phyloP scores from a whole-genome alignment of 2,329 filamentous ascomycete species.

The Penicillium sp. region DNA sequence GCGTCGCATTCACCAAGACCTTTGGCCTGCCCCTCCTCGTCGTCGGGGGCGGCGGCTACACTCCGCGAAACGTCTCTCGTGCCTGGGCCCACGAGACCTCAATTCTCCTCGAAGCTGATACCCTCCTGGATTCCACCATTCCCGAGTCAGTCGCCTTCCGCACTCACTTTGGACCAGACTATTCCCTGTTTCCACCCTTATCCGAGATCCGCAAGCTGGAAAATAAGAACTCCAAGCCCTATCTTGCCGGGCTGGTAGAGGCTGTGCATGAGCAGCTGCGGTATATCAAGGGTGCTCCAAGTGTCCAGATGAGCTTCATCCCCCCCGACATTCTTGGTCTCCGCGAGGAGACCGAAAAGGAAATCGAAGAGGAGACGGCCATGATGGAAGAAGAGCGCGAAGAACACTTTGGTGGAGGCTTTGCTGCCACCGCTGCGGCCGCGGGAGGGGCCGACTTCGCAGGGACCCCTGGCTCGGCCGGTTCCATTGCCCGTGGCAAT shows the following conservation, averaged over 20 bases:
- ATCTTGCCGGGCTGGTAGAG: constrained; percentile 67
- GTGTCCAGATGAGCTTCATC: constrained; percentile 75
- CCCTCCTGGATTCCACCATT: constrained; percentile 65
- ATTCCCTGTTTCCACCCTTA: constrained; percentile 80
- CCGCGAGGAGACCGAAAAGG: constrained; percentile 44
- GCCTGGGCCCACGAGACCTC: constrained; percentile 97
- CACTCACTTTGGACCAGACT: constrained; percentile 81
- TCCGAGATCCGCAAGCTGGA: constrained; percentile 62
- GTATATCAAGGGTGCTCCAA: constrained; percentile 78
- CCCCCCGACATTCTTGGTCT: constrained; percentile 65
- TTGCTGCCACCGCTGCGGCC: constrained; percentile 6
- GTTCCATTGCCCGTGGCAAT: constrained; percentile 16
- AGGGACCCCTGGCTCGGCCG: constrained; percentile 15
- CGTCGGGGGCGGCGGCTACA: constrained; percentile 93
- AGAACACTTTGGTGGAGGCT: constrained; percentile 31
- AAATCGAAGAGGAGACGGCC: constrained; percentile 41
- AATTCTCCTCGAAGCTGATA: constrained; percentile 71
- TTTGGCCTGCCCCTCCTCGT: constrained; percentile 77
- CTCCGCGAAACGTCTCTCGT: constrained; percentile 88
- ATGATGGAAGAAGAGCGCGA: constrained; percentile 35
- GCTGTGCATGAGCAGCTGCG: constrained; percentile 78
- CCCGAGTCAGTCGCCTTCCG: constrained; percentile 78
- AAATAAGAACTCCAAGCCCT: constrained; percentile 74
- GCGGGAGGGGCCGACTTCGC: neutral
- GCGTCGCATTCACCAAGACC: constrained; percentile 80